Evolutionary conservation across 768 basidiomycete genomes (phyloP), one percentile per base, ranked within the genome.

Genomic region (Heimioporus sp.): DNA sequence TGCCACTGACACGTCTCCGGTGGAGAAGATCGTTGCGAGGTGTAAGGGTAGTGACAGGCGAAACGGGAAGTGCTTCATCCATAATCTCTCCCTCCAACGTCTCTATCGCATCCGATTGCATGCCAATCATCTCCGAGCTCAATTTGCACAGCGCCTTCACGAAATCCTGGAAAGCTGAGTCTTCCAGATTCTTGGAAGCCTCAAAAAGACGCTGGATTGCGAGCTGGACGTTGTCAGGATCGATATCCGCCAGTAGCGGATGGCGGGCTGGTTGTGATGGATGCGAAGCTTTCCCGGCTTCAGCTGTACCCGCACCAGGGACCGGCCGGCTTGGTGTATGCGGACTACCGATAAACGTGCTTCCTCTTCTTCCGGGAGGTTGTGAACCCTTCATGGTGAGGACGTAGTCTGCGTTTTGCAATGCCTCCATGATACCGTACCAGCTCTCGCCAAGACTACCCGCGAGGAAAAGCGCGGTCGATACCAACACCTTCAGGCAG

Each of bases 331-430:
- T 68, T 5, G 71, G 56, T 11, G 74, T 63, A 2, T 58, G 53
- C 12, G 70, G 56, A n/a, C 72, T 73, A 31, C 71, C 69, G 10
- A 57, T 61, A 21, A 70, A 57, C 10, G 65, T 54, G 35, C 70
- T 71, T 48, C 72, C 69, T 48, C 68, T 73, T 20, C 65, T 63
- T 2, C 58, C 64, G 5, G 65, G 56, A 8, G 69, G 56, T 30
- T 68, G 69, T 2, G 69, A 71, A 3, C 76, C 82, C 68, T 83
- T 87, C 60, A 79, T 74, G 10, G 81, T 82, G 17, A 98, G 74
- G 17, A 99, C 90, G 60, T 93, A 93, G 61, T 96, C 94, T 8
- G 96, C 95, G 58, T 94, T 98, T 71, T 98, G 96, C 20, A 98
- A 71, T 1, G 88, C 84, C 63, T 98, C 95, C 47, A 98, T 75